These are phyloP conservation scores for Sporothrix schenckii DNA, from an alignment of 2,329 filamentous ascomycete species.

Conservation along the genomic window DNA sequence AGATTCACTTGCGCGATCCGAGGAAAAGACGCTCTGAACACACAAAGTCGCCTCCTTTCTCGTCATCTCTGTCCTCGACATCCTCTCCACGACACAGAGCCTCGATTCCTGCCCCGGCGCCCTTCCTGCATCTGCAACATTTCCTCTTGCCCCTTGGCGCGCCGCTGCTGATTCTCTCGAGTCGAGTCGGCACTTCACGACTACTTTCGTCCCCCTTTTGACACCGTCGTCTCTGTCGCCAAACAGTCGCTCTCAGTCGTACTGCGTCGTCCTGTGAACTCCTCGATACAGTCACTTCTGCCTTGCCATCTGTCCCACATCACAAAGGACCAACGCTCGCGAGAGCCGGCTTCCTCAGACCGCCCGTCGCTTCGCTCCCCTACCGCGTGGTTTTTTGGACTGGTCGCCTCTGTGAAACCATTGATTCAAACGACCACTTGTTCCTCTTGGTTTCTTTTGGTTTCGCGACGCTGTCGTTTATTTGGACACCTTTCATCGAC, in stretches of 20 bases:
- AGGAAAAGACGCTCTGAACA: slow-evolving; percentile 2
- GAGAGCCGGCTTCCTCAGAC: not conserved
- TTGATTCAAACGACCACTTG: slow-evolving; percentile 7
- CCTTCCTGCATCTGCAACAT: not conserved
- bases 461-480: not conserved
- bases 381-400: not conserved
- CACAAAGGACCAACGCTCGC: not conserved
- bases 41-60: slow-evolving; percentile 3
- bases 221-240: not conserved
- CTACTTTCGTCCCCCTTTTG: not conserved
- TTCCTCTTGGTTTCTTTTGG: not conserved
- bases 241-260: not conserved
- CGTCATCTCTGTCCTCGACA: not conserved
- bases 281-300: not conserved
- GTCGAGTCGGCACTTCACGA: not conserved
- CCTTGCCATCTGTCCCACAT: not conserved
- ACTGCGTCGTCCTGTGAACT: not conserved
- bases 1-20: slow-evolving; percentile 26
- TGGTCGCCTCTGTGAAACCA: slow-evolving; percentile 3
- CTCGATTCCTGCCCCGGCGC: not conserved
- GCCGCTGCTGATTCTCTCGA: not conserved
- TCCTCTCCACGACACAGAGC: not conserved
- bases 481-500: not conserved
- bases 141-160: not conserved
- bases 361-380: not conserved